A percentile compares a stretch with the other conserved stretches of the same genome.
These are phyloP conservation scores for Silene latifolia DNA, from an alignment of 148 eudicot genomes.

Conservation along the genomic window DNA sequence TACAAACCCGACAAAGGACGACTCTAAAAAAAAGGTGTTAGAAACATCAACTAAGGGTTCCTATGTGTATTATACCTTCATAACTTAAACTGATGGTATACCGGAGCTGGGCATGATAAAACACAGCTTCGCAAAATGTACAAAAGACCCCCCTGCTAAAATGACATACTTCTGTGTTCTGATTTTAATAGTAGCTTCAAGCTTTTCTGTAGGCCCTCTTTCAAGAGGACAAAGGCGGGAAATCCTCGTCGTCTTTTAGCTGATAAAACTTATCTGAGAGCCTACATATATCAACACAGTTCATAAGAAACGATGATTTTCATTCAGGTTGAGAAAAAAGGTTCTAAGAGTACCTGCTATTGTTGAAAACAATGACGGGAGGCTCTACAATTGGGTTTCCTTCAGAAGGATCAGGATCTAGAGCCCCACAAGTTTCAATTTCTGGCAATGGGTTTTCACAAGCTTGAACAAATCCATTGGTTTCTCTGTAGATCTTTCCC, in stretches of 20 bases:
- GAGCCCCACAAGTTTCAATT: constrained; percentile 27
- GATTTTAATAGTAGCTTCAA: constrained; percentile 11
- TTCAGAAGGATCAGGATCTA: constrained; percentile 22
- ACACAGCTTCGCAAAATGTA: constrained; percentile 24
- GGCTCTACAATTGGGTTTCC: constrained; percentile 31
- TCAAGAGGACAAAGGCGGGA: constrained; percentile 77
- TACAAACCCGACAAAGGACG: constrained; percentile 28
- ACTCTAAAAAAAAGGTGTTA: constrained; percentile 26
- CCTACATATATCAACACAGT: constrained; percentile 42
- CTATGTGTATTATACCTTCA: constrained; percentile 27
- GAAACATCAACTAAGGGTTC: constrained; percentile 24
- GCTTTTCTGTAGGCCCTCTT: constrained; percentile 13
- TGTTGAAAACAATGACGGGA: constrained; percentile 23
- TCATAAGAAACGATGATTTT: constrained; percentile 4
- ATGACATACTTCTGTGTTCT: constrained; percentile 7
- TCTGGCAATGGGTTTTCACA: constrained; percentile 32
- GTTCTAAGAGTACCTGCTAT: constrained; percentile 29
- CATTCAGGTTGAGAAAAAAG: constrained; percentile 1
- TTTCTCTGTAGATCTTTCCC: constrained; percentile 32
- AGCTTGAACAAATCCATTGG: constrained; percentile 34
- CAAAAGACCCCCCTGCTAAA: constrained; percentile 23
- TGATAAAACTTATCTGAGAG: constrained; percentile 44
- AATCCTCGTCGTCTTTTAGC: constrained; percentile 82
- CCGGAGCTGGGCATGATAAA: constrained; percentile 24
- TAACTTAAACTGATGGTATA: constrained; percentile 25